These are phyloP conservation scores for Globisporangium solare DNA, from an alignment of 352 stramenopile species.

Conservation along the genomic window DNA sequence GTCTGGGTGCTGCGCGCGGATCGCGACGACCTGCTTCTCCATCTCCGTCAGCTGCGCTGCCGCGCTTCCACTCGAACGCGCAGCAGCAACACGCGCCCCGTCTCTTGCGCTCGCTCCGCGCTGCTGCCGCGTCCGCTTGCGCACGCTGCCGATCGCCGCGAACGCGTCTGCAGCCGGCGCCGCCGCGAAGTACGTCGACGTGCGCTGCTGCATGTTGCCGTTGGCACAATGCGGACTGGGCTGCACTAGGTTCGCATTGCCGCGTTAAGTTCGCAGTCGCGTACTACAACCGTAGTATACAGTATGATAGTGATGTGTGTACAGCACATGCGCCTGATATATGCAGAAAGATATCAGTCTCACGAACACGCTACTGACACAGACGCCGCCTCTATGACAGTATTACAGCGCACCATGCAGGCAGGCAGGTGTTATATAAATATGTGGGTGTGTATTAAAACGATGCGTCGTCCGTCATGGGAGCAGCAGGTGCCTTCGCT, in stretches of 20 bases:
- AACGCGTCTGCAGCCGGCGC: neutral
- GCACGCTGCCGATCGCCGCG: neutral
- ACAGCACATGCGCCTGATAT: no score
- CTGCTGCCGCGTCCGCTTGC: conserved; percentile 7
- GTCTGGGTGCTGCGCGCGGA: conserved; percentile 37
- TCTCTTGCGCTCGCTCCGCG: neutral
- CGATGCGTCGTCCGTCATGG: no score
- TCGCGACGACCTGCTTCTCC: conserved; percentile 64
- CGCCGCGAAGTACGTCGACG: neutral
- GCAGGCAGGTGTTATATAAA: no score
- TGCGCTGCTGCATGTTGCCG: neutral
- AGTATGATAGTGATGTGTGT: no score
- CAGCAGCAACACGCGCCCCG: neutral
- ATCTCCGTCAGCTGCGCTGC: conserved; percentile 36
- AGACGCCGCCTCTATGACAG: no score
- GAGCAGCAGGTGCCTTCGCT: no score
- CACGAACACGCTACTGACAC: no score
- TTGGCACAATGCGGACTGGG: neutral
- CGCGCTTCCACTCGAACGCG: neutral
- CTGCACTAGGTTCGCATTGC: neutral
- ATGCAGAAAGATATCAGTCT: no score
- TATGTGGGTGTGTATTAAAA: no score
- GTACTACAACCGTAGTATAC: no score
- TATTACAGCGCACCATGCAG: no score
- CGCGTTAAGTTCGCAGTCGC: neutral